phyloP scores from a whole-genome alignment of 352 stramenopile genomes.

The Pythium coloratum region DNA sequence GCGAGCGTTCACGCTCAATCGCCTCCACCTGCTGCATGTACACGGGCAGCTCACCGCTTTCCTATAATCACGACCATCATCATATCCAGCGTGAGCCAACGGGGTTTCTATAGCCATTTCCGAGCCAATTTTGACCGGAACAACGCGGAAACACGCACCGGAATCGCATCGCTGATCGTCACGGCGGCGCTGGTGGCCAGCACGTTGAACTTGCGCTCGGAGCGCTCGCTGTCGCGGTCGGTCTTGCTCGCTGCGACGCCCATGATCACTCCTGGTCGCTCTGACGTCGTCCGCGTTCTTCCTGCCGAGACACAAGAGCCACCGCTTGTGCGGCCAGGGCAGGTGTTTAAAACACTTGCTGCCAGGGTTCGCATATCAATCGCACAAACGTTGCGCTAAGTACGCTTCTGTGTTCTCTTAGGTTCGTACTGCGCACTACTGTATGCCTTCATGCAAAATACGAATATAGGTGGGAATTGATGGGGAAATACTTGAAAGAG shows the following conservation, averaged over 20 bases:
- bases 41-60: constrained; percentile 50
- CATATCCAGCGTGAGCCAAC: background rate
- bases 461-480: background rate
- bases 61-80: constrained; percentile 21
- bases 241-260: constrained; percentile 46
- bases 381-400: constrained; percentile 6
- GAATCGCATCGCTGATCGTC: constrained; percentile 20
- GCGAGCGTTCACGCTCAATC: constrained; percentile 73
- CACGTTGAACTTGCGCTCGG: constrained; percentile 40
- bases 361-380: constrained; percentile 24
- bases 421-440: background rate
- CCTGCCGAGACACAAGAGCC: constrained; percentile 21
- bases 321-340: constrained; percentile 13
- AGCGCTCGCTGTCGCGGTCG: constrained; percentile 27
- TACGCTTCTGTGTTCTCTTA: background rate
- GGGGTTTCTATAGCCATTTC: background rate
- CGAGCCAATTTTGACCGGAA: constrained; percentile 1
- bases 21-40: constrained; percentile 84
- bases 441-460: background rate
- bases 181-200: constrained; percentile 61
- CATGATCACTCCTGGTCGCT: constrained; percentile 34
- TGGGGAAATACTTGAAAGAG: background rate
- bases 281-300: constrained; percentile 24
- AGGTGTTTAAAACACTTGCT: constrained; percentile 38
- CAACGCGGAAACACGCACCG: constrained; percentile 38